Percentiles rank a stretch among this genome's conserved stretches.
phyloP scores from a whole-genome alignment of 1,284 basidiomycete species.

The Malassezia sympodialis region DNA sequence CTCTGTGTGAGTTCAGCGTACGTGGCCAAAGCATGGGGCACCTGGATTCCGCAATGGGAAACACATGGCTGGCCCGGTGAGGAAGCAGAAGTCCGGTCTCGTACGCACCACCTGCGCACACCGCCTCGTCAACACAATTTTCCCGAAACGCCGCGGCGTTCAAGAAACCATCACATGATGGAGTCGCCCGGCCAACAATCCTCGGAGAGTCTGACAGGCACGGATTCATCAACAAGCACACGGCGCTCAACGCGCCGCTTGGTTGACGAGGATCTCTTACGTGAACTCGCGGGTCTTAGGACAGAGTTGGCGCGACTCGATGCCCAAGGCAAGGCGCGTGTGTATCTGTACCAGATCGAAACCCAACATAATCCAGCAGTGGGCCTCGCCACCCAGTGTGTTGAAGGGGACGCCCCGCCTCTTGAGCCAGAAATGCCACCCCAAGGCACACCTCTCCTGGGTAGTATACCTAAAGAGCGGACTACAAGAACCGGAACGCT shows the following conservation, averaged over 20 bases:
- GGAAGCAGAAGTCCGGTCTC: neutral
- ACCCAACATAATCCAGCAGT: slow-evolving; percentile 33
- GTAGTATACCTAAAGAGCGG: neutral
- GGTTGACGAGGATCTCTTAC: slow-evolving; percentile 35
- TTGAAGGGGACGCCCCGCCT: neutral
- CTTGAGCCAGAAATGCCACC: neutral
- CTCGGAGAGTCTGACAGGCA: neutral
- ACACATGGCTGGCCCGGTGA: slow-evolving; percentile 33
- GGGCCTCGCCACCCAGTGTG: neutral
- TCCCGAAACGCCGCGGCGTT: neutral
- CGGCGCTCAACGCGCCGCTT: slow-evolving; percentile 19
- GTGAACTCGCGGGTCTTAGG: slow-evolving; percentile 34
- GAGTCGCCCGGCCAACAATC: neutral
- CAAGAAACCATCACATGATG: neutral
- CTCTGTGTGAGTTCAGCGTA: slow-evolving; percentile 39
- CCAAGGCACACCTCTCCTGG: neutral
- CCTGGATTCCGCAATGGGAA: slow-evolving; percentile 41
- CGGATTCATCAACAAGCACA: neutral
- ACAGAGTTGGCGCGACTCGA: slow-evolving; percentile 25
- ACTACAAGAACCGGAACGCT: neutral
- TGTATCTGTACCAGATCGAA: slow-evolving; percentile 39
- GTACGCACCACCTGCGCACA: neutral
- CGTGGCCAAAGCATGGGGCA: slow-evolving; percentile 40
- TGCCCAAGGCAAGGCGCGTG: slow-evolving; percentile 21
- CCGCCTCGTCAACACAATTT: neutral